A percentile compares a stretch with the other conserved stretches of the same genome.
These are phyloP conservation scores for Fusarium sp. DNA, from an alignment of 2,329 filamentous ascomycete species.

Conservation along the genomic window DNA sequence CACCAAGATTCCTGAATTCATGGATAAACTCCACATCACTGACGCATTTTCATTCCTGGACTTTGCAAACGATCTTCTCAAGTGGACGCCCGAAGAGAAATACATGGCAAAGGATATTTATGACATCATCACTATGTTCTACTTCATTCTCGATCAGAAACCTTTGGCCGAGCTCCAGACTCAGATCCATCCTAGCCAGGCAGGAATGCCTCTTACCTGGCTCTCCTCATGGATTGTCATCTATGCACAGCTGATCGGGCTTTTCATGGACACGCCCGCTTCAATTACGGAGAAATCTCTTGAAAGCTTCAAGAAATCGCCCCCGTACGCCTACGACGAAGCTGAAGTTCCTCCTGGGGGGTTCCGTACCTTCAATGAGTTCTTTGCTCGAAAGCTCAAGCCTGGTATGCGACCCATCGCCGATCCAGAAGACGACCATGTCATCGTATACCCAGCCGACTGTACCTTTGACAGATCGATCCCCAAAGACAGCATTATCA, in stretches of 20 bases:
- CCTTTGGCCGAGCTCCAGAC: conserved; percentile 4
- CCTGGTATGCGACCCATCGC: conserved; percentile 2
- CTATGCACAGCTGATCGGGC: conserved; percentile 11
- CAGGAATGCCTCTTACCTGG: conserved; percentile 2
- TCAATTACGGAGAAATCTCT: conserved; percentile 3
- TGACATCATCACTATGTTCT: conserved; percentile 10
- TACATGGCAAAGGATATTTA: conserved; percentile 10
- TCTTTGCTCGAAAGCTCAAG: conserved; percentile 14
- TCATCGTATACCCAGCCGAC: conserved; percentile 15
- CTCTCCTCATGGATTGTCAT: conserved; percentile 17
- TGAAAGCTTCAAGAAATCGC: conserved; percentile 8
- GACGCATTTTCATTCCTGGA: conserved; percentile 9
- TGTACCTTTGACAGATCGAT: conserved; percentile 14
- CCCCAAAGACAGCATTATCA: conserved; percentile 7
- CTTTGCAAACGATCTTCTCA: conserved; percentile 17
- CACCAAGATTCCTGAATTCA: conserved; percentile 8
- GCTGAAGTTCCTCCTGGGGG: conserved; percentile 9
- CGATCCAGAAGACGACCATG: not conserved
- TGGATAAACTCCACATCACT: conserved; percentile 13
- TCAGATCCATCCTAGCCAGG: not conserved
- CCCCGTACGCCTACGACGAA: conserved; percentile 8
- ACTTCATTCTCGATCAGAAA: conserved; percentile 11
- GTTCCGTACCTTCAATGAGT: conserved; percentile 17
- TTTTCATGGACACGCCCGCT: conserved; percentile 13
- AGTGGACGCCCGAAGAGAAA: conserved; percentile 8